Conservation (phyloP, 768 basidiomycete species). For the Pleurotus citrinopileatus region DNA sequence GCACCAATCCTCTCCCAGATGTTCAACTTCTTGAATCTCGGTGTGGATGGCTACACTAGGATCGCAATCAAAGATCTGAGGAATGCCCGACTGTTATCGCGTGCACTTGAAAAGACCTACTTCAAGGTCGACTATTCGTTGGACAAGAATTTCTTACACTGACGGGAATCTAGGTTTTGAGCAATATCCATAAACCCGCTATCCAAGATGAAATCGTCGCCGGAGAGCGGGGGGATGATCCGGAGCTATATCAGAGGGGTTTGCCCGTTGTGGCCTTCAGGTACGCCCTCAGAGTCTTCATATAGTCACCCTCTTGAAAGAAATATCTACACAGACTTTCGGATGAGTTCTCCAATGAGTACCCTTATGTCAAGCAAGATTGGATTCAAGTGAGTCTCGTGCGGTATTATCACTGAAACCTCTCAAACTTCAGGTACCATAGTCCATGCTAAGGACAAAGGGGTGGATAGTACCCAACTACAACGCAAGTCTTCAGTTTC, state of each 20-base stretch:
- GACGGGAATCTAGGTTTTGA: constrained; percentile 31
- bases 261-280: constrained; percentile 64
- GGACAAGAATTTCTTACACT: neutral
- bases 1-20: constrained; percentile 56
- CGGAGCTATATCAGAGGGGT: constrained; percentile 46
- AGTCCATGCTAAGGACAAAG: constrained; percentile 44
- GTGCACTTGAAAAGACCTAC: constrained; percentile 54
- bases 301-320: neutral
- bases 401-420: neutral
- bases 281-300: constrained; percentile 16
- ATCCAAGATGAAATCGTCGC: constrained; percentile 14
- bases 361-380: constrained; percentile 50
- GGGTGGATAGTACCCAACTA: constrained; percentile 68
- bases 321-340: constrained; percentile 31
- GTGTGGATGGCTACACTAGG: constrained; percentile 50
- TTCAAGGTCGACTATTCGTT: constrained; percentile 43
- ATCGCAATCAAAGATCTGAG: constrained; percentile 42
- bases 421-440: too few relatives aligned
- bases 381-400: constrained; percentile 40
- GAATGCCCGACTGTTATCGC: constrained; percentile 55
- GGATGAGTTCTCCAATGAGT: constrained; percentile 47
- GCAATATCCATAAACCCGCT: constrained; percentile 46
- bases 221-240: constrained; percentile 32
- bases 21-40: constrained; percentile 60
- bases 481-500: constrained; percentile 29